Conservation (phyloP, 225 moss, liverwort and hornwort species). For the Pseudoscleropodium purum region DNA sequence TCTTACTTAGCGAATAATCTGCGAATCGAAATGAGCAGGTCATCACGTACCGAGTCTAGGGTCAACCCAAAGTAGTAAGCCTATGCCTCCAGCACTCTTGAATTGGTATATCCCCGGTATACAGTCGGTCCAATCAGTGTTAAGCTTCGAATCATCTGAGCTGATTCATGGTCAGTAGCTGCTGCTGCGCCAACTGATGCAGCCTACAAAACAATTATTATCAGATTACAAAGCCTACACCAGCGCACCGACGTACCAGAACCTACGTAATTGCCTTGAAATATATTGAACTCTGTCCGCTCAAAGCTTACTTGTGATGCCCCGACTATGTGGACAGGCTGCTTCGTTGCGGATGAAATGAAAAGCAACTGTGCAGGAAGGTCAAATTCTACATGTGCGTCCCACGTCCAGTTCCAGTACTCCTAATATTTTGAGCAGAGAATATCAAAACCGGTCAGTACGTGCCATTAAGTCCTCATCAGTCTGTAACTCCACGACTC, state of each 20-base stretch:
- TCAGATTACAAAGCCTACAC: not conserved
- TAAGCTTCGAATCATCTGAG: constrained; percentile 41
- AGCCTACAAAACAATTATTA: constrained; percentile 15
- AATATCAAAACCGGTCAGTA: not conserved
- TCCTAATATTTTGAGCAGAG: constrained; percentile 14
- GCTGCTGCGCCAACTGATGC: constrained; percentile 50
- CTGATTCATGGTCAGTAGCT: constrained; percentile 23
- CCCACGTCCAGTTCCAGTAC: constrained; percentile 86
- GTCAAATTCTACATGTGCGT: constrained; percentile 51
- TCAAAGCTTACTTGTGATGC: constrained; percentile 49
- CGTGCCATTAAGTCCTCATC: not conserved
- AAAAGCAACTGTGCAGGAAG: constrained; percentile 36
- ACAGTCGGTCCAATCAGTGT: constrained; percentile 63
- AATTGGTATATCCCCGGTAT: constrained; percentile 36
- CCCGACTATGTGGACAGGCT: constrained; percentile 47
- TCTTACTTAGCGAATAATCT: not conserved
- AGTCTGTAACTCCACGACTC: not conserved
- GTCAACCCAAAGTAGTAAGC: constrained; percentile 37
- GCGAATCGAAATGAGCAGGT: not conserved
- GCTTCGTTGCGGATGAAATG: constrained; percentile 7
- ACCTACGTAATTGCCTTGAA: not conserved
- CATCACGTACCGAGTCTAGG: constrained; percentile 29
- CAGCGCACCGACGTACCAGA: not conserved
- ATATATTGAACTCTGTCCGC: not conserved
- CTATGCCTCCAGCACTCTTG: constrained; percentile 43